A percentile compares a stretch with the other conserved stretches of the same genome.
phyloP scores from a whole-genome alignment of 306 rosid genomes.

The Casuarina equisetifolia region DNA sequence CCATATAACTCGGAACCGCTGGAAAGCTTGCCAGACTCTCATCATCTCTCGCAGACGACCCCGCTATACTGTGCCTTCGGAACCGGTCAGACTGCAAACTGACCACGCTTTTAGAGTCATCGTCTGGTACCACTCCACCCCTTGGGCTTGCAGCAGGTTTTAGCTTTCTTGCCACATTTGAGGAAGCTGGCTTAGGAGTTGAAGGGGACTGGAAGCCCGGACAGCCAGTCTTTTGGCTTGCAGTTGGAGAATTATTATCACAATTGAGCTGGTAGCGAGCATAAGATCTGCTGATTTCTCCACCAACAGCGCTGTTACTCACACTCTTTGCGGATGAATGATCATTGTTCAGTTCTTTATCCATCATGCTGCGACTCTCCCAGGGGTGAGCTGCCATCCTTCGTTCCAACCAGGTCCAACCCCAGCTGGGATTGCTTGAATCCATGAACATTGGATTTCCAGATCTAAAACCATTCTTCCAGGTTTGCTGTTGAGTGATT shows the following conservation, averaged over 20 bases:
- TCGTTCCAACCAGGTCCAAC: constrained; percentile 99
- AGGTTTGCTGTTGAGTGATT: constrained; percentile 57
- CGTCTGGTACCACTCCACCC: constrained; percentile 52
- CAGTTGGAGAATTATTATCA: constrained; percentile 76
- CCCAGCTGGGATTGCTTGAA: constrained; percentile 94
- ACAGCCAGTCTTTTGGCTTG: constrained; percentile 58
- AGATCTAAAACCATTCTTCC: constrained; percentile 70
- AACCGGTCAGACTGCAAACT: constrained; percentile 69
- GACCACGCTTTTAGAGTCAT: constrained; percentile 63
- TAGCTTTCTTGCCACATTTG: constrained; percentile 38
- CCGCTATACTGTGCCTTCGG: constrained; percentile 82
- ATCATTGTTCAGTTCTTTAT: constrained; percentile 61
- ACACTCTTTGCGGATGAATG: constrained; percentile 59
- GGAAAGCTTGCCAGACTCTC: constrained; percentile 78
- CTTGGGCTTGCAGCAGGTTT: constrained; percentile 67
- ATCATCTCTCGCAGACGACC: constrained; percentile 64
- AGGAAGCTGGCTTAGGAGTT: constrained; percentile 65
- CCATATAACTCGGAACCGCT: constrained; percentile 82
- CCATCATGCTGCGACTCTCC: constrained; percentile 52
- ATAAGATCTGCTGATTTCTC: constrained; percentile 89
- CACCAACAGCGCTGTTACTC: constrained; percentile 52
- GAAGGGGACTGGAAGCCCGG: constrained; percentile 55
- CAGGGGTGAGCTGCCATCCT: constrained; percentile 90
- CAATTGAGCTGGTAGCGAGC: constrained; percentile 86
- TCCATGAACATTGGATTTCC: constrained; percentile 90